Evolutionary conservation across 2,329 filamentous ascomycete genomes (phyloP), one percentile per base, ranked within the genome.

Genomic region (Ophiostoma sp.): DNA sequence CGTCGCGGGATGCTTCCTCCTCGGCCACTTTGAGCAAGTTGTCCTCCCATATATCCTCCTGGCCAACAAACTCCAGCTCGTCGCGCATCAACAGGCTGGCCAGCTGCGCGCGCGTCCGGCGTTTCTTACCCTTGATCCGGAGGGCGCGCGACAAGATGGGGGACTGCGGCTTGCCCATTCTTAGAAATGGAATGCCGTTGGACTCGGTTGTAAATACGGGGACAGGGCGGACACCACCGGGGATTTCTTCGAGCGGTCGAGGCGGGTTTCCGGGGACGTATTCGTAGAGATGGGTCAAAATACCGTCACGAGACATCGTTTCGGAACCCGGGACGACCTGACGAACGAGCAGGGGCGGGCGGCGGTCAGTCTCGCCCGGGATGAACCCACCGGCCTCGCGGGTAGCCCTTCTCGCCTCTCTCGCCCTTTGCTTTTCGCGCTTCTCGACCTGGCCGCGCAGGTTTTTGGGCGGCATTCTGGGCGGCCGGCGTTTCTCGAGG

Each of bases 111-210:
- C 84, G 81, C 61, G 79, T 79, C 59, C 84, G 80, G n/a, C 85
- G 85, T 52, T 81, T 79, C 3, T 78, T 74, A 22, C 86, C 80
- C 77, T 88, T 88, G 69, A 87, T 82, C 11, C 84, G 82, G 1
- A 95, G 77, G 19, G 91, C 84, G 9, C 86, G 82, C n/a, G 85
- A 87, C 25, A 95, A 80, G n/a, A 81, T 81, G 0, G 79, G 78
- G 1, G 90, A 87, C 79, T 94, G 91, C 4, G 90, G 90, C 79
- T 92, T 92, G 75, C 83, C 85, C 61, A 91, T 81, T 48, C 92
- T 88, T 36, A 95, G 80, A 78, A 94, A 91, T 0, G 91, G 88
- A 31, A 90, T 81, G 33, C 85, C 85, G 55, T 85, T 83, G 2
- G 89, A 85, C 3, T 87, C 85, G 42, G 87, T 82, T 50, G 79